phyloP scores from a whole-genome alignment of 2,329 filamentous ascomycete genomes.

The Gaeumannomyces sp. region DNA sequence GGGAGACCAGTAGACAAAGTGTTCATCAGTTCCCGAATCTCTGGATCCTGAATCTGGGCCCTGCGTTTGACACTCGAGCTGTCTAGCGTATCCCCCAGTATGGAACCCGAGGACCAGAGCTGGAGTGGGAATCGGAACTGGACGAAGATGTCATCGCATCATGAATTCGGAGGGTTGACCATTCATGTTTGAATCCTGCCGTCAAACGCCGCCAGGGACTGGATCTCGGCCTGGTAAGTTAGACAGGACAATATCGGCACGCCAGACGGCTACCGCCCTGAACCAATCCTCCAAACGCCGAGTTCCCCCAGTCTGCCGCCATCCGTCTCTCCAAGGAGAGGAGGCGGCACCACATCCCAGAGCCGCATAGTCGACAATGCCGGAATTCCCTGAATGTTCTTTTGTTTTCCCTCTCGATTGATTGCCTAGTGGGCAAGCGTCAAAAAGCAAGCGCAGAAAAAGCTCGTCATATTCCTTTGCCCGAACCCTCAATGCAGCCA shows the following conservation, averaged over 20 bases:
- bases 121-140: neutral
- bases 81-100: neutral
- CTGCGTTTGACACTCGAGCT: too few relatives aligned
- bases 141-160: neutral
- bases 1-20: neutral
- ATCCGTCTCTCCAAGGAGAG: too few relatives aligned
- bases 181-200: neutral
- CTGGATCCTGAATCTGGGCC: too few relatives aligned
- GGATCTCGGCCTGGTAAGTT: neutral
- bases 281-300: conserved; percentile 1
- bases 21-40: too few relatives aligned
- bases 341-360: neutral
- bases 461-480: conserved; percentile 10
- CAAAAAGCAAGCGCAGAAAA: conserved; percentile 9
- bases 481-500: conserved; percentile 19
- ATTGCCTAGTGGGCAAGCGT: conserved; percentile 3
- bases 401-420: conserved; percentile 1
- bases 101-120: neutral
- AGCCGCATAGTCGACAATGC: conserved; percentile 1
- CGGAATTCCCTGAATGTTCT: neutral
- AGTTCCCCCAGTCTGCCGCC: neutral
- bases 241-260: neutral
- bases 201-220: neutral
- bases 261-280: neutral
- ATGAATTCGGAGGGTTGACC: conserved; percentile 1